Evolutionary conservation across 2,329 filamentous ascomycete species (phyloP).

Genomic region (Cladophialophora immunda): DNA sequence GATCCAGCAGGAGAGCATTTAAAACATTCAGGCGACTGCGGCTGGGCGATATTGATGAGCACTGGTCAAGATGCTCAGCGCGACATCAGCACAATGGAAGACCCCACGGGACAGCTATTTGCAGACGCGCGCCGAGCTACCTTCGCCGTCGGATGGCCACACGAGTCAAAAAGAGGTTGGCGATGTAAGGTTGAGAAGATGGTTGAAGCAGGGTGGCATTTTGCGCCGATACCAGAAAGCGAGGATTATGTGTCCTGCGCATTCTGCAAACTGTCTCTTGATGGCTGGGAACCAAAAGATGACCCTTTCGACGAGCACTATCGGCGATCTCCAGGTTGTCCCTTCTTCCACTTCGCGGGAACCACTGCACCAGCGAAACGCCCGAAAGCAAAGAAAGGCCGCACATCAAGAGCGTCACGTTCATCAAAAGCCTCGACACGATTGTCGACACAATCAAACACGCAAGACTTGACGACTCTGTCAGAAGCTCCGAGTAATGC

Average conservation of each 20-base stretch:
- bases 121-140: constrained; percentile 80
- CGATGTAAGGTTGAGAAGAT: constrained; percentile 90
- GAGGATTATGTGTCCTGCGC: constrained; percentile 91
- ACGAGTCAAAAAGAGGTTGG: constrained; percentile 88
- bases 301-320: constrained; percentile 92
- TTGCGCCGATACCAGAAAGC: constrained; percentile 81
- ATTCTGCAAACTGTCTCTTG: constrained; percentile 88
- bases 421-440: constrained; percentile 73
- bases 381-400: constrained; percentile 61
- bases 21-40: constrained; percentile 81
- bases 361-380: constrained; percentile 64
- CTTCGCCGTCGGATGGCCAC: constrained; percentile 86
- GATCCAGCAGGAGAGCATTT: constrained; percentile 85
- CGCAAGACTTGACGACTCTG: constrained; percentile 48
- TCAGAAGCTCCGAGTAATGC: constrained; percentile 48
- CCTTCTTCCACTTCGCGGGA: constrained; percentile 78
- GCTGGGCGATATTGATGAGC: constrained; percentile 80
- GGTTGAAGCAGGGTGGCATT: constrained; percentile 92
- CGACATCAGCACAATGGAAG: constrained; percentile 69
- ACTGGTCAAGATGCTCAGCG: constrained; percentile 67
- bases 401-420: constrained; percentile 47
- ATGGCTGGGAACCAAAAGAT: constrained; percentile 94
- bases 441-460: constrained; percentile 61
- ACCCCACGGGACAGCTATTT: constrained; percentile 77
- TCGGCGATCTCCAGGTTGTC: constrained; percentile 78